Percentiles rank a stretch among this genome's conserved stretches.
Conservation (phyloP, 2,329 filamentous ascomycete genomes). For the Dactylonectria macrodidyma region DNA sequence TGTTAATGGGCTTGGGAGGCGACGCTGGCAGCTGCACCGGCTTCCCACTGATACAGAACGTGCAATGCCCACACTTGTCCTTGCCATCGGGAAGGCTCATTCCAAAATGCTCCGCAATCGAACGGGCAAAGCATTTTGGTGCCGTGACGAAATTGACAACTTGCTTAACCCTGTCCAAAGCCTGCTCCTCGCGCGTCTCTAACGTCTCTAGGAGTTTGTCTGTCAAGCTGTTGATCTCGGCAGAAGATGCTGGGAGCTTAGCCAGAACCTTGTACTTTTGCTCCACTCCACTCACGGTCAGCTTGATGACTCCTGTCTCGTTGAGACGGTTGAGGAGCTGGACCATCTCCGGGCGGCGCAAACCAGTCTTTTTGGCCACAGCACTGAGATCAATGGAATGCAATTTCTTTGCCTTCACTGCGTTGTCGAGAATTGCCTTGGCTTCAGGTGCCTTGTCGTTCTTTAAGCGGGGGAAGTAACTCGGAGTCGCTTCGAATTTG, state of each 20-base stretch:
- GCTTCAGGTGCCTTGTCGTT: constrained; percentile 59
- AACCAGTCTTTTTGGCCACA: constrained; percentile 48
- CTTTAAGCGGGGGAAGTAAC: constrained; percentile 51
- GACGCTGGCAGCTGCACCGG: constrained; percentile 57
- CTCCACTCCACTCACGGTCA: constrained; percentile 66
- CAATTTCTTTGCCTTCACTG: constrained; percentile 59
- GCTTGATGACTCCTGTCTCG: constrained; percentile 63
- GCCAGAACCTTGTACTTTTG: constrained; percentile 68
- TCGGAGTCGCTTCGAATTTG: constrained; percentile 58
- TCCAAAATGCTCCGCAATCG: constrained; percentile 71
- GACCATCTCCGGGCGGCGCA: constrained; percentile 65
- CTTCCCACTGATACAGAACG: constrained; percentile 53
- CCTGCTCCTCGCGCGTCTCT: constrained; percentile 65
- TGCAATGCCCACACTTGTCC: constrained; percentile 69
- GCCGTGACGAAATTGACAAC: constrained; percentile 69
- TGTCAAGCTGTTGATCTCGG: constrained; percentile 61
- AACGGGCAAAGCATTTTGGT: constrained; percentile 64
- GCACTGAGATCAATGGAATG: constrained; percentile 65
- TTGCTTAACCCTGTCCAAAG: constrained; percentile 64
- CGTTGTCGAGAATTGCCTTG: constrained; percentile 58
- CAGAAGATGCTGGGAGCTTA: constrained; percentile 58
- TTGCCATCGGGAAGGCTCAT: constrained; percentile 62
- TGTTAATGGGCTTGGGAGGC: constrained; percentile 57
- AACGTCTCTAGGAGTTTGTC: constrained; percentile 66
- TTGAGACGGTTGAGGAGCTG: constrained; percentile 69